Base-by-base conservation (phyloP, 768 basidiomycete species). In the Rhizopogon vesiculosus region DNA sequence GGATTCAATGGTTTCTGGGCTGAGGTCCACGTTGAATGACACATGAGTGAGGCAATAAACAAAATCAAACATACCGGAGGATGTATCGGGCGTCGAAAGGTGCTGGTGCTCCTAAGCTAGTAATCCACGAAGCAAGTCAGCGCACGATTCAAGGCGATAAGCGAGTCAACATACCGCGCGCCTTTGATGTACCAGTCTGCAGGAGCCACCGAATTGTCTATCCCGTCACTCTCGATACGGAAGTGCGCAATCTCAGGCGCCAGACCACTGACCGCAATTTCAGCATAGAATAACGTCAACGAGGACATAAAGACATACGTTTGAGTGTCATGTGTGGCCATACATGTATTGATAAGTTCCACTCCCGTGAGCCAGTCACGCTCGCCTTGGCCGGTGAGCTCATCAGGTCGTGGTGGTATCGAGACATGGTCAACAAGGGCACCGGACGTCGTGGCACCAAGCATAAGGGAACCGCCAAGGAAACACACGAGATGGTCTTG, bases 401-500 rank as follows among this genome's bases (percentile, higher is more conserved):
- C 78, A 2, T 76, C 74, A n/a, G 74, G 69, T 25, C 72, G 75
- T 0, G 91, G 91, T 12, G 91, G 91, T 33, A 89, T 68, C 9
- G 87, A 87, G 6, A 88, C 82, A 3, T 70, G 74, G 9, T 77
- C 66, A 3, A 69, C 71, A 16, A 77, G 56, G 0, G 86, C 78
- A 50, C 87, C 87, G 2, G 84, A 73, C 2, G 76, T 81, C 3
- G 89, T 90, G 13, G 92, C 90, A 12, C 95, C 93, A 3, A 98
- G 81, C 78, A 98, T 85, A 54, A 98, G 81, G 1, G 91, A 91
- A 3, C 93, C 95, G 18, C 87, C 93, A 35, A 98, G 75, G 82
- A 97, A 98, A 72, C 95, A 98, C 3, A 91, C 93, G 35, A 98
- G 82, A 67, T 97, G 95, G 66, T 98, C 95, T 74, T 98, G 95